phyloP scores from a whole-genome alignment of 2,329 filamentous ascomycete genomes.

The Pseudomassariella vexata region DNA sequence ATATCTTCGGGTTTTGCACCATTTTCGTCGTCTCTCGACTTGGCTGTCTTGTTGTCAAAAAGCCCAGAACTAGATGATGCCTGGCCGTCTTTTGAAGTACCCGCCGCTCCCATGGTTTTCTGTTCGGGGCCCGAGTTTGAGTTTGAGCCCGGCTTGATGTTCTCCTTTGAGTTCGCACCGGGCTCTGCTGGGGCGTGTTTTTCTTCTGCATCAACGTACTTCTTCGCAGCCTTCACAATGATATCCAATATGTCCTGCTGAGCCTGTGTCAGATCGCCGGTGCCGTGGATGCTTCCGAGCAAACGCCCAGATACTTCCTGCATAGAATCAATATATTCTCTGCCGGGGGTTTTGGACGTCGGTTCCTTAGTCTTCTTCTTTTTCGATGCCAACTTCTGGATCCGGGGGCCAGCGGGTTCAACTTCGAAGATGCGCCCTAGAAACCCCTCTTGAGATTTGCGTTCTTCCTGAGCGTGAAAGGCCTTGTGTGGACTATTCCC shows the following conservation, averaged over 20 bases:
- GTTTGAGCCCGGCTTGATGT: no score
- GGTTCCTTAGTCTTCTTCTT: conserved; percentile 23
- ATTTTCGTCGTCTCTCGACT: conserved; percentile 15
- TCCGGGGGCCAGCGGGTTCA: conserved; percentile 34
- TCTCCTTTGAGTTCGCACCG: neutral
- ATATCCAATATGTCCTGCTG: conserved; percentile 43
- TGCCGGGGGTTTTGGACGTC: conserved; percentile 2
- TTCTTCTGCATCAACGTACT: conserved; percentile 39
- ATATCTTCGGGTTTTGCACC: conserved; percentile 42
- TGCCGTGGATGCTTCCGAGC: conserved; percentile 28
- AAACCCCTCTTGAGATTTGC: conserved; percentile 47
- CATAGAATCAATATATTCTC: conserved; percentile 19
- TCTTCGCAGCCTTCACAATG: conserved; percentile 44
- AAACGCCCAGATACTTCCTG: conserved; percentile 35
- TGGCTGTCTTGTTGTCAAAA: conserved; percentile 2
- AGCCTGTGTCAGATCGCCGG: conserved; percentile 10
- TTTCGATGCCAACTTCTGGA: conserved; percentile 18
- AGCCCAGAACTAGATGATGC: no score
- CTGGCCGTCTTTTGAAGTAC: no score
- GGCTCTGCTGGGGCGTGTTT: conserved; percentile 10
- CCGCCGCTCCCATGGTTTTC: no score
- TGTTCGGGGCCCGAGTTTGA: no score
- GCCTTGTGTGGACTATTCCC: conserved; percentile 36
- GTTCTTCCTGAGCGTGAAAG: conserved; percentile 46
- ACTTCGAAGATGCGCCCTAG: conserved; percentile 48